A percentile compares a stretch with the other conserved stretches of the same genome.
These are phyloP conservation scores for Botrytis aclada DNA, from an alignment of 2,329 filamentous ascomycete genomes.

Conservation along the genomic window DNA sequence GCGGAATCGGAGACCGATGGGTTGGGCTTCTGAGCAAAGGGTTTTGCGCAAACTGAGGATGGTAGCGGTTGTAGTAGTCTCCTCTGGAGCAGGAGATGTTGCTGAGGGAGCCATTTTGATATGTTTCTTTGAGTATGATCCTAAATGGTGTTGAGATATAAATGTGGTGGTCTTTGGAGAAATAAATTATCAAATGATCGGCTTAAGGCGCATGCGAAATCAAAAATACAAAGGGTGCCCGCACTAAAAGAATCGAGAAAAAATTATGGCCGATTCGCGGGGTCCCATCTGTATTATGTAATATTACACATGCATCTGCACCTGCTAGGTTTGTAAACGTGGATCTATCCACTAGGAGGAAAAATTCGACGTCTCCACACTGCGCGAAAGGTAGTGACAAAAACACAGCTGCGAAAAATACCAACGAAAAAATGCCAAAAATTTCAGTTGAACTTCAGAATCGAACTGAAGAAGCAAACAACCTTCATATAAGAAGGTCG, in stretches of 20 bases:
- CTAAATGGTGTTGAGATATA: neutral
- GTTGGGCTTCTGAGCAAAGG: conserved; percentile 74
- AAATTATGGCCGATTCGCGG: conserved; percentile 11
- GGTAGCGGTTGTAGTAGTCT: conserved; percentile 36
- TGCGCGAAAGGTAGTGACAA: neutral
- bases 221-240: neutral
- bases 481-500: conserved; percentile 9
- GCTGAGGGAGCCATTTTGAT: conserved; percentile 37
- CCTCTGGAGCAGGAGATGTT: conserved; percentile 29
- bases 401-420: neutral
- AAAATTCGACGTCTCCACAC: neutral
- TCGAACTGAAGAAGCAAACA: conserved; percentile 8
- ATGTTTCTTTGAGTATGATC: neutral
- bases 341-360: neutral
- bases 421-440: neutral
- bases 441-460: neutral
- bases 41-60: conserved; percentile 61
- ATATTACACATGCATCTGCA: neutral
- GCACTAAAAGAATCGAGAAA: neutral
- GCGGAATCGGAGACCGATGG: conserved; percentile 86
- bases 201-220: neutral
- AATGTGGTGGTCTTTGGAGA: neutral
- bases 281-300: neutral
- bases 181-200: neutral
- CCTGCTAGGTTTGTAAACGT: neutral